Percentiles rank a stretch among this genome's conserved stretches.
Conservation (phyloP, 495 filamentous ascomycete species). For the Lindgomyces ingoldianus region DNA sequence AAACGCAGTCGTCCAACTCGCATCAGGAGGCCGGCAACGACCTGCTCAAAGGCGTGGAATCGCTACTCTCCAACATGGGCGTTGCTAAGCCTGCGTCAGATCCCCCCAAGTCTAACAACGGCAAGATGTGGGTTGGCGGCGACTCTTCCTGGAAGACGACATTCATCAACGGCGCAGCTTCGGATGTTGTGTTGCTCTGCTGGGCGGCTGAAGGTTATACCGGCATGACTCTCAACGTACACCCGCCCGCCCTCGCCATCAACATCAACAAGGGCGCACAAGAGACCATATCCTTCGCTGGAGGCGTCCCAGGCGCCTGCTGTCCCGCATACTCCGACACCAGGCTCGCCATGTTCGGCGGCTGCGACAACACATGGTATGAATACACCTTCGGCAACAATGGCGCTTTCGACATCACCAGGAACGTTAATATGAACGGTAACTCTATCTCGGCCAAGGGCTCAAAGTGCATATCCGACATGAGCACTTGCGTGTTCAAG, state of each 20-base stretch:
- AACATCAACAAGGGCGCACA: conserved; percentile 2
- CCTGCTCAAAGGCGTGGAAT: background rate
- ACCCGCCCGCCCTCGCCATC: conserved; percentile 13
- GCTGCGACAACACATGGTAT: conserved; percentile 46
- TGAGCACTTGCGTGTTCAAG: conserved; percentile 34
- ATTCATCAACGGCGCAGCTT: conserved; percentile 23
- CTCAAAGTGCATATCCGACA: conserved; percentile 27
- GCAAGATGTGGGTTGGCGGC: conserved; percentile 26
- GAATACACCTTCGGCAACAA: conserved; percentile 41
- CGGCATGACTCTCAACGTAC: conserved; percentile 19
- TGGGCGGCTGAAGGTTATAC: conserved; percentile 20
- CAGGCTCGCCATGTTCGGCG: conserved; percentile 40
- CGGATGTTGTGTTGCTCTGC: conserved; percentile 25
- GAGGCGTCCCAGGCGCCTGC: conserved; percentile 40
- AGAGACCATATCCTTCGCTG: conserved; percentile 17
- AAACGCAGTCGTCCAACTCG: background rate
- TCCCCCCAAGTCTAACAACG: conserved; percentile 20
- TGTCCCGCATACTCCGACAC: conserved; percentile 39
- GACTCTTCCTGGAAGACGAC: conserved; percentile 16
- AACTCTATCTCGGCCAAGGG: conserved; percentile 41
- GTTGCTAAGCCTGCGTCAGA: background rate
- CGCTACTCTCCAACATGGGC: background rate
- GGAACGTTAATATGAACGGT: conserved; percentile 48
- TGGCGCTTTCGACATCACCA: conserved; percentile 44
- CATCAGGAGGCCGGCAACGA: background rate